These are phyloP conservation scores for Huntiella moniliformis DNA, from an alignment of 2,329 filamentous ascomycete genomes.

Conservation along the genomic window DNA sequence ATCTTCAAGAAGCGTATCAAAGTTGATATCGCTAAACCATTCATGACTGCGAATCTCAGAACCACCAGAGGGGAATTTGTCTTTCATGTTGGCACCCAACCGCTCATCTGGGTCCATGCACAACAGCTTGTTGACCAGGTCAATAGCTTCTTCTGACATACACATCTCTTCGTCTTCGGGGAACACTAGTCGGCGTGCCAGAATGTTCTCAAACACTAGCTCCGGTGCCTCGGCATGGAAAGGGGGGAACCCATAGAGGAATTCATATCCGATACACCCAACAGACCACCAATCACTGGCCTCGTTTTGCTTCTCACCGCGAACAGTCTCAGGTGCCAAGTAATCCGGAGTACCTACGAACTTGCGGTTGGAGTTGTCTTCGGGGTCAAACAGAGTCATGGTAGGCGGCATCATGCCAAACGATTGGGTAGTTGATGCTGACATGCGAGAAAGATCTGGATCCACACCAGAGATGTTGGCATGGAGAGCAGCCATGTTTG, in stretches of 20 bases:
- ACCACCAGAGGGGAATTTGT: constrained; percentile 66
- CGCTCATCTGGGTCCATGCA: constrained; percentile 67
- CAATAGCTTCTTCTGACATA: constrained; percentile 73
- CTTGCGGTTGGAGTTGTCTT: constrained; percentile 58
- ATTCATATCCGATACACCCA: constrained; percentile 96
- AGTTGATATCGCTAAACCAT: constrained; percentile 78
- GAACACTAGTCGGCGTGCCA: constrained; percentile 80
- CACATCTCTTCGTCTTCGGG: constrained; percentile 60
- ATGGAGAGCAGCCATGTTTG: constrained; percentile 34
- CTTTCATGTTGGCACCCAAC: constrained; percentile 68
- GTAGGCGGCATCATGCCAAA: constrained; percentile 64
- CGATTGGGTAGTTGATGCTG: constrained; percentile 33
- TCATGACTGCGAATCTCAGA: constrained; percentile 77
- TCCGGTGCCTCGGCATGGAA: constrained; percentile 85
- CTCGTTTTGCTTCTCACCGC: constrained; percentile 86
- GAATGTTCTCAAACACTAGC: constrained; percentile 89
- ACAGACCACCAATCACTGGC: constrained; percentile 99
- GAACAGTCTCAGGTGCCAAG: constrained; percentile 89
- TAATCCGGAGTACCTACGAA: constrained; percentile 98
- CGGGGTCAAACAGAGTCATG: constrained; percentile 82
- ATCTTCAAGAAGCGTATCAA: constrained; percentile 82
- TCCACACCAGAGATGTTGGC: constrained; percentile 4
- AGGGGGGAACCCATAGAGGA: constrained; percentile 78
- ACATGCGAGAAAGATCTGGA: constrained; percentile 21
- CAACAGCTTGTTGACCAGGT: constrained; percentile 82